Evolutionary conservation across 495 filamentous ascomycete genomes (phyloP), one percentile per base, ranked within the genome.

Genomic region (Xylaria flabelliformis): DNA sequence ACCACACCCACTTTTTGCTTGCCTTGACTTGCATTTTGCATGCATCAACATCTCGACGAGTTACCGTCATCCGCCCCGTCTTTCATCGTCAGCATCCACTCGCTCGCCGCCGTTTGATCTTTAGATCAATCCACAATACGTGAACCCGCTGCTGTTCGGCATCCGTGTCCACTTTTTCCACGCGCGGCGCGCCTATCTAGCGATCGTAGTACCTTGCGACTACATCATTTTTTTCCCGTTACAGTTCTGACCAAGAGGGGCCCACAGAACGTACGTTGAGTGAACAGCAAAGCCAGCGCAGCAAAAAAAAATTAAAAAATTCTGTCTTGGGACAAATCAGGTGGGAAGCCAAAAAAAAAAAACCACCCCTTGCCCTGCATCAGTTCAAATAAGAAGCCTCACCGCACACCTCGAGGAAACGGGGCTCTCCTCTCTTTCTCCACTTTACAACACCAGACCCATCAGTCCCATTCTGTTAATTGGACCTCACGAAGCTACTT

Each of bases 401-500:
- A 79, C 75, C 75, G 77, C 72, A 74, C 75, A 77, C 75, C 75
- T 79, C 77, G 77, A 77, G 77, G 68, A 79, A 77, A 77, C 77
- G 77, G 77, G 77, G 77, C 69, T 74, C 74, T 59, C 72, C 69
- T 74, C 74, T 59, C 72, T 71, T 79, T 79, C 77, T 79, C 77
- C 77, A 79, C 77, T 76, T 78, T 75, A 76, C 71, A 79, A 76
- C 75, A 78, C 69, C 77, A 83, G 85, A 81, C 84, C 80, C 86
- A 88, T 80, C 84, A 82, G 78, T 86, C 85, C 76, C 83, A 86
- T 75, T 84, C 74, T 76, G 67, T 74, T 76, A 42, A 69, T 76
- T 79, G 77, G 77, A 73, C 74, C 75, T 79, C 77, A 79, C 77
- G 76, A 76, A 78, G 48, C 77, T 76, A 75, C 74, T 73, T 75